Evolutionary conservation across 129 eudicot species (phyloP).

Genomic region (Cynara cardunculus): DNA sequence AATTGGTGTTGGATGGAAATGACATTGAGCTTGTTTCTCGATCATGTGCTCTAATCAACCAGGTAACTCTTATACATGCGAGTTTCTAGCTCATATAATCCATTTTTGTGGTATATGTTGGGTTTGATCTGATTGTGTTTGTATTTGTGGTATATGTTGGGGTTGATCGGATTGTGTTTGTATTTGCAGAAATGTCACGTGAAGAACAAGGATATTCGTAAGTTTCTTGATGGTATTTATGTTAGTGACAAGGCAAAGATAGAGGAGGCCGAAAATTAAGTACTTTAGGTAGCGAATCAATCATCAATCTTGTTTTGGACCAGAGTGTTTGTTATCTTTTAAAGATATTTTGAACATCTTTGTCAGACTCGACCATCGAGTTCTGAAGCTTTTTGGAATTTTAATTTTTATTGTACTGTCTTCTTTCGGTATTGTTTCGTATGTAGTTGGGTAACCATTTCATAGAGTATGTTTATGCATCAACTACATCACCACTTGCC

Average conservation of each 20-base stretch:
- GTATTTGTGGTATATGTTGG: too few relatives aligned
- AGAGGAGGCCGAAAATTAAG: conserved; percentile 44
- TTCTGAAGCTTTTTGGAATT: conserved; percentile 7
- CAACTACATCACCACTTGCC: not conserved
- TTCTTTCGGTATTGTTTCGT: not conserved
- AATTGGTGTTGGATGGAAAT: conserved; percentile 76
- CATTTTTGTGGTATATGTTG: not conserved
- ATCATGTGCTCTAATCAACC: conserved; percentile 82
- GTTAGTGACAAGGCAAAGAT: conserved; percentile 82
- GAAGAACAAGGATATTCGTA: conserved; percentile 84
- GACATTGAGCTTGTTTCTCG: conserved; percentile 93
- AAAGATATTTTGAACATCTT: conserved; percentile 10
- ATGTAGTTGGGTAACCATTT: not conserved
- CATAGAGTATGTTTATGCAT: not conserved
- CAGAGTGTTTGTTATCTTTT: conserved; percentile 15
- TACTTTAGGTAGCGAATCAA: conserved; percentile 16
- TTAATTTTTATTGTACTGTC: not conserved
- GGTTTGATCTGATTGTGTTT: not conserved
- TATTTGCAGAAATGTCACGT: conserved; percentile 79
- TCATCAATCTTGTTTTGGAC: conserved; percentile 1
- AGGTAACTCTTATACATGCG: conserved; percentile 29
- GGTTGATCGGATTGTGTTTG: not conserved
- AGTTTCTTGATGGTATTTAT: conserved; percentile 88
- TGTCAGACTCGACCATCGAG: not conserved
- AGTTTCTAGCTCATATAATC: not conserved